Base-by-base conservation (phyloP, 1,284 basidiomycete genomes). In the Ustilago trichophora region DNA sequence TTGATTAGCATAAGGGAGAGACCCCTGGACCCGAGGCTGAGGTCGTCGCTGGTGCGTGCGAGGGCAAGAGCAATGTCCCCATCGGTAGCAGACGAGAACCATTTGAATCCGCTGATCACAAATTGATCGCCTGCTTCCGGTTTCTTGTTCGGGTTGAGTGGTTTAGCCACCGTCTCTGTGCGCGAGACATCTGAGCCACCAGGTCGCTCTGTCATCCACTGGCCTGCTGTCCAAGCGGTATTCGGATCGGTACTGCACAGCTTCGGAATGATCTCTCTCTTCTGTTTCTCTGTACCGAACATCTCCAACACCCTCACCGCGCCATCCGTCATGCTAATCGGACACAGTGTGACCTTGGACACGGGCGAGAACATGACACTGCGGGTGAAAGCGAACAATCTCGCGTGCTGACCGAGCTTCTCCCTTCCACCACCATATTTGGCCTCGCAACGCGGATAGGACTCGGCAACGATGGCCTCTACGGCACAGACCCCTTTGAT, bases 1-100 rank as follows among this genome's bases (percentile, higher is more conserved):
- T 60, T 58, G 57, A 72, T 54, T 19, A 65, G 52, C 46, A 38
- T 91, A 41, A 91, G 85, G 0, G 88, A 90, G 6, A 91, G 85
- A 0, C 86, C 86, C 18, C 87, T 65, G n/a, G 52, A 49, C 4
- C 69, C 64, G 12, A 33, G 25, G 18, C 19, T 40, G 38, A 56
- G 34, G 35, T 73, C 60, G n/a, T 46, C 32, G 19, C 37, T 44
- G 3, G 89, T 91, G 27, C 90, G 87, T 4, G 88, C 90, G 11
- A 91, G 83, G 0, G 89, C 89, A 21, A 91, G 84, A 0, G 89
- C 85, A 15, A 91, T 83, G 52, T 91, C 84, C 65, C 87, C 87
- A 70, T 92, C 91, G 0, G 90, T 90, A 1, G 90, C 91, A 49
- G 88, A 90, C 11, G 89, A 90, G 83, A 92, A 92, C 90, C 90